Conservation (phyloP, 768 basidiomycete genomes). For the Mycena latifolia region DNA sequence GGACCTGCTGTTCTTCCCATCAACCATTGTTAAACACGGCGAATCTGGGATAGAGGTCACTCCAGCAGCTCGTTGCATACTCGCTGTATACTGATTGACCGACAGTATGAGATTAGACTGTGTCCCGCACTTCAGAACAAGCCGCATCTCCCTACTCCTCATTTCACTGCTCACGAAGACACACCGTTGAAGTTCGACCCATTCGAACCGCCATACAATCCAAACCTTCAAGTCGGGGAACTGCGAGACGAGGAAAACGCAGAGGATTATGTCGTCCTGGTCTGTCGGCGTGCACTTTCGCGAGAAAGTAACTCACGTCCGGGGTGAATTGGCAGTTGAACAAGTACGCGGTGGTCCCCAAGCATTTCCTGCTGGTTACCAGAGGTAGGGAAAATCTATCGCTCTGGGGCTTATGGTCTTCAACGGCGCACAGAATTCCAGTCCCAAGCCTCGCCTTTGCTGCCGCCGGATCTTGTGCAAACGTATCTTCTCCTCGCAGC, state of each 20-base stretch:
- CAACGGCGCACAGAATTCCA: slow-evolving; percentile 65
- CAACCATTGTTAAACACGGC: slow-evolving; percentile 68
- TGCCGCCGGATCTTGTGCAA: slow-evolving; percentile 83
- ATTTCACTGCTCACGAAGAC: slow-evolving; percentile 39
- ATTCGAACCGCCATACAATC: slow-evolving; percentile 89
- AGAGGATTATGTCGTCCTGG: slow-evolving; percentile 77
- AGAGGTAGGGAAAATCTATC: slow-evolving; percentile 64
- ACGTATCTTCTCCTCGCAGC: slow-evolving; percentile 81
- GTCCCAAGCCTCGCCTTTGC: slow-evolving; percentile 84
- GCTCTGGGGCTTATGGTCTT: neutral
- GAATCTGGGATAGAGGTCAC: slow-evolving; percentile 76
- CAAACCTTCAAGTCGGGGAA: slow-evolving; percentile 81
- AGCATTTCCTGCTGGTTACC: slow-evolving; percentile 90
- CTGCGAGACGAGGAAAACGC: slow-evolving; percentile 71
- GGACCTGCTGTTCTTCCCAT: slow-evolving; percentile 85
- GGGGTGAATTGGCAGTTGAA: slow-evolving; percentile 67
- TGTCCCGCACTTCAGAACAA: slow-evolving; percentile 92
- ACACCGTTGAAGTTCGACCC: slow-evolving; percentile 64
- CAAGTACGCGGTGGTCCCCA: slow-evolving; percentile 86
- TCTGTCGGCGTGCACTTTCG: slow-evolving; percentile 50
- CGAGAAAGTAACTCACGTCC: slow-evolving; percentile 1
- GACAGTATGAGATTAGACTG: slow-evolving; percentile 86
- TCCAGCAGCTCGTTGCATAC: neutral
- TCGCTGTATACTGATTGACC: slow-evolving; percentile 2
- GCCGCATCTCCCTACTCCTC: slow-evolving; percentile 61